Evolutionary conservation across 805 yeast genomes (phyloP), one percentile per base, ranked within the genome.

Genomic region (Pachysolen tannophilus): DNA sequence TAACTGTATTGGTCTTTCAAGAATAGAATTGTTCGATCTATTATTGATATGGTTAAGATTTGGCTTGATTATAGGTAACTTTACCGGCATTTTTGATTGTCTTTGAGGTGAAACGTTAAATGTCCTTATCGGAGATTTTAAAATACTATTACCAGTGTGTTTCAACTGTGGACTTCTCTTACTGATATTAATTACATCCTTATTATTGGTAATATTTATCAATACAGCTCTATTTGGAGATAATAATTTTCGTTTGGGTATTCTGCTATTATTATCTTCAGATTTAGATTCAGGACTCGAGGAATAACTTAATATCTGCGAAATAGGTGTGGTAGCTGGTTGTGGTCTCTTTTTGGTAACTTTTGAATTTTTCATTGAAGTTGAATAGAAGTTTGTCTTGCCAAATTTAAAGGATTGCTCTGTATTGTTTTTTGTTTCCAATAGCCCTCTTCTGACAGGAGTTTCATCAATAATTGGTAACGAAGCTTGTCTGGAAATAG

Each of bases 371-470:
- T 36, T 20, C 3, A 36, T 14, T 6, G 30, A 20, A 3, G 37
- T 25, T 6, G 33, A 18, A 3, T 36, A 33, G n/a, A n/a, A n/a
- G n/a, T n/a, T n/a, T 5, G 40, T 37, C 17, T 30, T 37, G 32
- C 29, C 33, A 19, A 37, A 37, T 16, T 37, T 28, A 4, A 37
- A 17, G 6, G 36, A 28, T 4, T 34, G 20, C 19, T 16, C 30
- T n/a, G n/a, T n/a, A 11, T n/a, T 20, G n/a, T 14, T 15, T 11
- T 11, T 6, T 6, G 32, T 29, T 16, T 29, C 20, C 8, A 23
- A 10, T 9, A 26, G 8, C 4, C 40, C 40, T 6, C 42, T 13
- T 13, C 42, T 32, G 11, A 35, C 30, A 17, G 42, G 42, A 5
- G 42, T 39, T 15, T 35, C 39, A 6, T 39, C 39, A 16, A 13